Conservation (phyloP, 73 alveolate species). For the Paraurostyla sp. region DNA sequence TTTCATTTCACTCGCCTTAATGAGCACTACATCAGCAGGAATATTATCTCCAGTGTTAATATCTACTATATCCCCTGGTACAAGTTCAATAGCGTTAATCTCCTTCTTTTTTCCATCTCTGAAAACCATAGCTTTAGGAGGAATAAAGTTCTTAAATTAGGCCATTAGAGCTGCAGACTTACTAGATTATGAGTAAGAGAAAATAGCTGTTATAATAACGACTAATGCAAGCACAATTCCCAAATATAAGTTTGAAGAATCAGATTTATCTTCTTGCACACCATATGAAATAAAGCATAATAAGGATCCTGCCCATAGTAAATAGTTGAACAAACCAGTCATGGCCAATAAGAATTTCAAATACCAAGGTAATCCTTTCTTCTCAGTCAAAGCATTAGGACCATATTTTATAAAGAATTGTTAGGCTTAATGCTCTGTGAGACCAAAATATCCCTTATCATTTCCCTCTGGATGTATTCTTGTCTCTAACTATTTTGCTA, state of each 20-base stretch:
- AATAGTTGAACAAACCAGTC: slow-evolving; percentile 86
- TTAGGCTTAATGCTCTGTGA: slow-evolving; percentile 76
- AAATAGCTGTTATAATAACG: slow-evolving; percentile 83
- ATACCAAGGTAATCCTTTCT: slow-evolving; percentile 86
- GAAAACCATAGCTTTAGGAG: slow-evolving; percentile 85
- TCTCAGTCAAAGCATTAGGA: slow-evolving; percentile 84
- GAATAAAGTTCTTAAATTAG: slow-evolving; percentile 88
- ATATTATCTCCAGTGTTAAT: slow-evolving; percentile 96
- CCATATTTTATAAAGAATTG: slow-evolving; percentile 70
- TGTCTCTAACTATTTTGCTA: slow-evolving; percentile 69
- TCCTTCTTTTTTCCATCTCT: slow-evolving; percentile 87
- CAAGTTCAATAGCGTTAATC: slow-evolving; percentile 88
- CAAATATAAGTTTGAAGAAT: slow-evolving; percentile 81
- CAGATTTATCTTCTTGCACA: slow-evolving; percentile 65
- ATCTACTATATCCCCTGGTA: slow-evolving; percentile 96
- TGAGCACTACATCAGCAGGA: slow-evolving; percentile 97
- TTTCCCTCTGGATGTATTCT: slow-evolving; percentile 76
- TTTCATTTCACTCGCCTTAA: slow-evolving; percentile 92
- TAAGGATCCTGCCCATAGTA: slow-evolving; percentile 88
- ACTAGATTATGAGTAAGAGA: slow-evolving; percentile 79
- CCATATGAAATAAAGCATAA: slow-evolving; percentile 86
- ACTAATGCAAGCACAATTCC: slow-evolving; percentile 84
- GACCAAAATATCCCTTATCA: slow-evolving; percentile 67
- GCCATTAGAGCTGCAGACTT: slow-evolving; percentile 92
- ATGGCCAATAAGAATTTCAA: slow-evolving; percentile 78